Conservation (phyloP, 2,329 filamentous ascomycete species). For the Cladophialophora yegresii region DNA sequence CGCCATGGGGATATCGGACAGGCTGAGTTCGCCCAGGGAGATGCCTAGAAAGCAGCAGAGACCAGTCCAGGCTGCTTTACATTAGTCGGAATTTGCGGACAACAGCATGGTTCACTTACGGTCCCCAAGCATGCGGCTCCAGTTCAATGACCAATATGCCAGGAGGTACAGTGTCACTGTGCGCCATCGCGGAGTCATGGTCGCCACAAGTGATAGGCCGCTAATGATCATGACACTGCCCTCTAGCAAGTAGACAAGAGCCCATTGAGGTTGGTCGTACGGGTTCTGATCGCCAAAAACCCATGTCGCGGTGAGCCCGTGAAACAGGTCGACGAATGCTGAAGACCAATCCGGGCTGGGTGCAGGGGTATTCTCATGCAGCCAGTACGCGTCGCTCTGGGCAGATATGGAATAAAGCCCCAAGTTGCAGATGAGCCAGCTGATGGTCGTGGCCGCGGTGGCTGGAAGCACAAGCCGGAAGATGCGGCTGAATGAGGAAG, state of each 20-base stretch:
- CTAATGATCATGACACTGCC: slow-evolving; percentile 60
- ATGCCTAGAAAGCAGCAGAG: slow-evolving; percentile 63
- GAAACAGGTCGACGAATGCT: slow-evolving; percentile 50
- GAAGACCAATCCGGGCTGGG: slow-evolving; percentile 45
- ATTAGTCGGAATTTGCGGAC: slow-evolving; percentile 4
- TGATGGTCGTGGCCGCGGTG: slow-evolving; percentile 56
- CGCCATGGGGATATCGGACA: slow-evolving; percentile 45
- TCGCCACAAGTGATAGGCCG: slow-evolving; percentile 55
- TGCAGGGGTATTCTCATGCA: slow-evolving; percentile 54
- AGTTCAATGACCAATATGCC: slow-evolving; percentile 50
- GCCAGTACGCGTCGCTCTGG: slow-evolving; percentile 62
- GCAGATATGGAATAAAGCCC: slow-evolving; percentile 60
- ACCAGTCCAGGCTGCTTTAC: slow-evolving; percentile 49
- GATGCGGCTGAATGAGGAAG: slow-evolving; percentile 60
- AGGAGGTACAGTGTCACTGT: slow-evolving; percentile 52
- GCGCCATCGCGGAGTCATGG: slow-evolving; percentile 54
- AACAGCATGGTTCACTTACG: slow-evolving; percentile 34
- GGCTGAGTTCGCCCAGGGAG: slow-evolving; percentile 57
- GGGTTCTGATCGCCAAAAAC: slow-evolving; percentile 50
- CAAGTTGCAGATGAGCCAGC: slow-evolving; percentile 59
- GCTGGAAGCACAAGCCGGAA: slow-evolving; percentile 62
- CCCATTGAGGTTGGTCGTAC: slow-evolving; percentile 63
- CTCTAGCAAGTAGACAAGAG: slow-evolving; percentile 57
- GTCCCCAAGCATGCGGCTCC: slow-evolving; percentile 44
- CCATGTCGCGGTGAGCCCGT: slow-evolving; percentile 57